Evolutionary conservation across 2,329 filamentous ascomycete genomes (phyloP).

Genomic region (Gaeumannomyces sp.): DNA sequence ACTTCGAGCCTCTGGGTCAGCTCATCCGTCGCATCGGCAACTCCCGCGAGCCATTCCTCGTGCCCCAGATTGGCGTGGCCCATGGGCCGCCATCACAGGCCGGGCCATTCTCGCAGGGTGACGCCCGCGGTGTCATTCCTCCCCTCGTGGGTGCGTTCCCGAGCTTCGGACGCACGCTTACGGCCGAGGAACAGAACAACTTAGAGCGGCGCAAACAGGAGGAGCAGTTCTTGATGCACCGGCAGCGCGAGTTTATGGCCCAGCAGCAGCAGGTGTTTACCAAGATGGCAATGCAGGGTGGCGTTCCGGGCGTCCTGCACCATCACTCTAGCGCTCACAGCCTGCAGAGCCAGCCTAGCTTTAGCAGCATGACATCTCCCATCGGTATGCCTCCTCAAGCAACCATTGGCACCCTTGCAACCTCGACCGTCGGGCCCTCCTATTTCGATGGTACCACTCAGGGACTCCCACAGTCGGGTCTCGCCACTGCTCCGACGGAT

Average conservation of each 20-base stretch:
- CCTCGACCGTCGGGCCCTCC: conserved; percentile 1
- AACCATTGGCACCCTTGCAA: conserved; percentile 49
- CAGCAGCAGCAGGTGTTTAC: conserved; percentile 66
- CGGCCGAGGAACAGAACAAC: conserved; percentile 96
- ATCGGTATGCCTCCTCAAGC: conserved; percentile 51
- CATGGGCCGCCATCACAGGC: conserved; percentile 65
- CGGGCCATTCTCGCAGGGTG: conserved; percentile 41
- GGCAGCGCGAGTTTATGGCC: conserved; percentile 87
- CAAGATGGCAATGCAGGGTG: conserved; percentile 59
- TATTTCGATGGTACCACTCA: conserved; percentile 6
- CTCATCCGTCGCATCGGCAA: conserved; percentile 94
- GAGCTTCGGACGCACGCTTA: conserved; percentile 91
- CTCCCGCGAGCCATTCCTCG: conserved; percentile 92
- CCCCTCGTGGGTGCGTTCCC: conserved; percentile 92
- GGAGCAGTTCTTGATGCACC: conserved; percentile 93
- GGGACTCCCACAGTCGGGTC: conserved; percentile 29
- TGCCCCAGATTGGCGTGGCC: conserved; percentile 91
- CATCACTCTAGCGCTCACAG: conserved; percentile 95
- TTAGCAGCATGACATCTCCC: conserved; percentile 89
- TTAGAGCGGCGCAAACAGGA: conserved; percentile 95
- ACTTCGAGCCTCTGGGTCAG: conserved; percentile 93
- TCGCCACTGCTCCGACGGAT: conserved; percentile 39
- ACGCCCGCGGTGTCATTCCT: conserved; percentile 63
- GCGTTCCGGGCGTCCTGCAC: conserved; percentile 55
- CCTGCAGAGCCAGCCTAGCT: conserved; percentile 93